Evolutionary conservation across 2,329 filamentous ascomycete species (phyloP), one percentile per base, ranked within the genome.

Genomic region (Ascosphaera aggregata): DNA sequence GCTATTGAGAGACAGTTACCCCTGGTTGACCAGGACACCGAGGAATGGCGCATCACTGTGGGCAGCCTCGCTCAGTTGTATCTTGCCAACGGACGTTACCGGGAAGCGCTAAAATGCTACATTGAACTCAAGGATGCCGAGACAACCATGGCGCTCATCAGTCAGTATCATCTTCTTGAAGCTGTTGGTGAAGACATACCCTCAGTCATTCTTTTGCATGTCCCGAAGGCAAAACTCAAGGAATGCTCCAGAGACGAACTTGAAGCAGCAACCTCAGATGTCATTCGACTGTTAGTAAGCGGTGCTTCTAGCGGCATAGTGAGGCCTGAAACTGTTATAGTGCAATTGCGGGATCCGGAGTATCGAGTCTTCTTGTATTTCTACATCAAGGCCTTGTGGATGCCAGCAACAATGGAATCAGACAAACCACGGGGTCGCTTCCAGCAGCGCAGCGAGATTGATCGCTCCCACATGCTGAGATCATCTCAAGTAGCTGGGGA

Each of bases 91-190:
- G 80, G 81, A 0, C 74, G 80, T 41, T 75, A 80, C 45, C 69
- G 79, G 40, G 84, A 95, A 51, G 86, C 91, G 1, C 62, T 98
- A 35, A 76, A 72, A 50, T 89, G 78, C 55, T 93, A 91, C 52
- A 91, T 98, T 51, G 75, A 71, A 44, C 68, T 95, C 2, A 84
- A 94, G 51, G 82, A 98, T 57, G 85, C 84, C 1, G 84, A 95
- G 51, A 76, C 79, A 8, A 80, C 81, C 0, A 86, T 98, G 69
- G 63, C 69, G 9, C 60, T 98, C 42, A 91, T 98, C 48, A 72
- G 74, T 43, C 80, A 93, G 31, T 78, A 81, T 48, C 84, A 92
- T 52, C 66, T 98, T n/a, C 74, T 91, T 0, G 84, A 92, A 49
- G 77, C 82, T 1, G 74, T 95, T 9, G 72, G 73, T 1, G 85